Percentiles rank a stretch among this genome's conserved stretches.
Evolutionary conservation across 2,329 filamentous ascomycete species (phyloP).

Genomic region (Huntiella savannae): DNA sequence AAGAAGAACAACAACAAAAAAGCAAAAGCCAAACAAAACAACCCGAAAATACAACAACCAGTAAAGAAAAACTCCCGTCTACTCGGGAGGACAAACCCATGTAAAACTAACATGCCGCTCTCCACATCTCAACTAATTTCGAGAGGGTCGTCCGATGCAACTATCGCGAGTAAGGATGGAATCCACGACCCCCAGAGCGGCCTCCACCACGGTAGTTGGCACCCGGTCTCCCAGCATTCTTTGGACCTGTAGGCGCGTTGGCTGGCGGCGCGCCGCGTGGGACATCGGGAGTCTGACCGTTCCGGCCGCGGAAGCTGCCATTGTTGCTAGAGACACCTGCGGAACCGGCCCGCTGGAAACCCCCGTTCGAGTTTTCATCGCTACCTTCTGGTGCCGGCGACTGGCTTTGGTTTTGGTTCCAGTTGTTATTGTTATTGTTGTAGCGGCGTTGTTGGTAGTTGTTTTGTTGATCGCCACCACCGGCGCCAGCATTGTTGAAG

Average conservation of each 20-base stretch:
- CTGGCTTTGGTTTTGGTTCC: slow-evolving; percentile 1
- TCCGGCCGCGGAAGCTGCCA: slow-evolving; percentile 20
- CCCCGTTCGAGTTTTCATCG: slow-evolving; percentile 16
- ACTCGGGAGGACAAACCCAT: background rate
- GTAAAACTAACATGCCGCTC: background rate
- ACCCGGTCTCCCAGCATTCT: slow-evolving; percentile 80
- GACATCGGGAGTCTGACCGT: slow-evolving; percentile 20
- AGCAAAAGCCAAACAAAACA: background rate
- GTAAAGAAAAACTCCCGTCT: background rate
- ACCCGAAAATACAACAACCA: background rate
- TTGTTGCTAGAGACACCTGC: slow-evolving; percentile 17
- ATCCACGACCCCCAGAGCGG: slow-evolving; percentile 53
- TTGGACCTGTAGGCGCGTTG: slow-evolving; percentile 74
- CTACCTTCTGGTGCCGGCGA: slow-evolving; percentile 2
- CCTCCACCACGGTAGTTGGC: slow-evolving; percentile 89
- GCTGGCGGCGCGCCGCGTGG: slow-evolving; percentile 30
- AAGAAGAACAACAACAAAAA: background rate
- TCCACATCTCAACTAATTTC: background rate
- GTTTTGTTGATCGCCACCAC: slow-evolving; percentile 6
- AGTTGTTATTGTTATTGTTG: slow-evolving; percentile 15
- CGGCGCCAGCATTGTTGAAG: slow-evolving; percentile 20
- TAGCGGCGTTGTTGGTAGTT: slow-evolving; percentile 11
- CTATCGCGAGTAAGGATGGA: slow-evolving; percentile 49
- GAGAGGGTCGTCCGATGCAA: too few relatives aligned
- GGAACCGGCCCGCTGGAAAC: slow-evolving; percentile 23